A percentile compares a stretch with the other conserved stretches of the same genome.
Evolutionary conservation across 495 filamentous ascomycete genomes (phyloP).

Genomic region (Podospora sp.): DNA sequence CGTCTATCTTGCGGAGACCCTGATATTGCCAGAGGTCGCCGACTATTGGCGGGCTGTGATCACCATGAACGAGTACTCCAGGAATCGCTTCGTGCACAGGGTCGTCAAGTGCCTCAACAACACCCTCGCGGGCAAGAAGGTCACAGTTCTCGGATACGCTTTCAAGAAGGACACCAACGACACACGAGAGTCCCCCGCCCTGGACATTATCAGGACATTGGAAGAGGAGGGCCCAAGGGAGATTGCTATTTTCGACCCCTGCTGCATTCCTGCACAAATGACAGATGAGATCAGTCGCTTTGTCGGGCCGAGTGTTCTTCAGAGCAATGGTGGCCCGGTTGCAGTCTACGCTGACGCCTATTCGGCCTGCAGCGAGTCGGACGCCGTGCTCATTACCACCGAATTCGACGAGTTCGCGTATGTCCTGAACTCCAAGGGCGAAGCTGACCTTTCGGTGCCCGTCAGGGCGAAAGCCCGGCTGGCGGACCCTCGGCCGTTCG

Average conservation of each 20-base stretch:
- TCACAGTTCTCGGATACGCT: slow-evolving; percentile 74
- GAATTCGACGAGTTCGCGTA: slow-evolving; percentile 64
- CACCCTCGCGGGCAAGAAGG: slow-evolving; percentile 67
- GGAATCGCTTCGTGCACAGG: slow-evolving; percentile 63
- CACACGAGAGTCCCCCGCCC: slow-evolving; percentile 68
- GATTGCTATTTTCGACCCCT: slow-evolving; percentile 75
- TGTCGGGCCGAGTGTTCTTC: slow-evolving; percentile 33
- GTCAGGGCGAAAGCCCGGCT: slow-evolving; percentile 9
- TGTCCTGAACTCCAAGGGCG: slow-evolving; percentile 28
- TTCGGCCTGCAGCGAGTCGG: slow-evolving; percentile 52
- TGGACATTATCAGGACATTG: slow-evolving; percentile 65
- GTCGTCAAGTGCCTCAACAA: slow-evolving; percentile 67
- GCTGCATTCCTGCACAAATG: slow-evolving; percentile 49
- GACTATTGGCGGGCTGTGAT: slow-evolving; percentile 76
- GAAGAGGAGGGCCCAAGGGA: slow-evolving; percentile 61
- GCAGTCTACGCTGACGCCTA: slow-evolving; percentile 51
- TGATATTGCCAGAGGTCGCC: slow-evolving; percentile 71
- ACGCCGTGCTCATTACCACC: slow-evolving; percentile 63
- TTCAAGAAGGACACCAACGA: slow-evolving; percentile 83
- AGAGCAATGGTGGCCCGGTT: slow-evolving; percentile 39
- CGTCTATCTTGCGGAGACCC: slow-evolving; percentile 70
- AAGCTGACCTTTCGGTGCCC: neutral
- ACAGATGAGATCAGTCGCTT: slow-evolving; percentile 44
- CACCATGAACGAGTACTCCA: slow-evolving; percentile 74
- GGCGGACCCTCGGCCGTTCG: slow-evolving; percentile 21